Base-by-base conservation (phyloP, 305 asterid genomes). In the Fraxinus albicans region DNA sequence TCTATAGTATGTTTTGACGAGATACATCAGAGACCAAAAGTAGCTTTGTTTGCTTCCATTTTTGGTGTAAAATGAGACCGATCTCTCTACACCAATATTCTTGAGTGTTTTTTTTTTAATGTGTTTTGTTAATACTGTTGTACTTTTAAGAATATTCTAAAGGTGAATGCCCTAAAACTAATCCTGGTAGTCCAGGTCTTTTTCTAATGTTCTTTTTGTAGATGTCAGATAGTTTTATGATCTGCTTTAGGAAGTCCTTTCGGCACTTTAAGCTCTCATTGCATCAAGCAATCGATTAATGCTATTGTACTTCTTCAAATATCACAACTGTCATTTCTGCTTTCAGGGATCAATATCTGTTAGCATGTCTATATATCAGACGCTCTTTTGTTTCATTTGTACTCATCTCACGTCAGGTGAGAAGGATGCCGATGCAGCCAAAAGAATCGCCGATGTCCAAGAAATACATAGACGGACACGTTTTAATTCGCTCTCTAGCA, bases 291-390 rank as follows among this genome's bases (percentile, higher is more conserved):
- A 69, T 29, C 21, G 0, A 69, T 27, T 3, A 69, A 69, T 69
- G 38, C 75, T 69, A 29, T 69, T 29, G 19, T 69, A 15, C 55
- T 82, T 38, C 21, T 73, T 84, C 83, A 74, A 72, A 25, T 63
- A 73, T 25, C 63, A 17, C 36, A 9, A 76, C 80, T 73, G 55
- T 42, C 77, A 38, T 40, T 77, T 12, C 77, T 44, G 76, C 76
- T 85, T 86, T 79, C 91, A 96, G 99, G 99, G 99, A 90, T 91
- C 99, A 19, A 79, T 96, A 87, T 88, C 99, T 77, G 97, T 96
- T 80, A 94, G 99, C 86, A 91, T 96, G 99, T 93, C 99, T 25
- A 85, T 96, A 83, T 88, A 93, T 89, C 99, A 96, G 93, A 94
- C 99, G 2, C 90, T 93, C 85, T 90, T 91, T 88, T 96, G 99